Base-by-base conservation (phyloP, 345 rosid genomes). In the Brassica nigra region DNA sequence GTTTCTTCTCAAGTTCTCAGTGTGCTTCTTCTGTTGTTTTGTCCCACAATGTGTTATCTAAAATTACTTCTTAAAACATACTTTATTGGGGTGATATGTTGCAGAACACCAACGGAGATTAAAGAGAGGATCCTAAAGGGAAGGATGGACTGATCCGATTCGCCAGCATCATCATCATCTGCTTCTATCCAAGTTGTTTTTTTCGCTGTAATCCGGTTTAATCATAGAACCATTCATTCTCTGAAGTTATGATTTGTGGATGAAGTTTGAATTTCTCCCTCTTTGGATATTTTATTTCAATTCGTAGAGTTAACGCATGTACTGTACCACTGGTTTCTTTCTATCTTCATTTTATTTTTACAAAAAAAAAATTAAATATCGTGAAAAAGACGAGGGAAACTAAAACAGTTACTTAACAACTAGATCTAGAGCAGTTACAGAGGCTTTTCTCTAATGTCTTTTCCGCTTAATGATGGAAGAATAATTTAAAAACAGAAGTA, bases 121-220 rank as follows among this genome's bases (percentile, higher is more conserved):
- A 90, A 76, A 80, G 97, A 95, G 81, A 83, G 87, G 81, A 91
- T 91, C 83, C 86, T 95, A 78, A 95, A 95, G 86, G 99, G 99
- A 80, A 91, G 99, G 83, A 95, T 93, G 96, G 99, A 95, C 80
- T 93, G 84, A 91, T 62, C 49, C 39, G 2, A 36, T 20, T 18
- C 75, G 11, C 61, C 30, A 42, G 49, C 71, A 33, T 76, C 52
- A 6, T 63, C 4, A 2, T 31, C 54, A 47, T 52, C 59, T 57
- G 36, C 77, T 47, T 64, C 9, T 20, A 70, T 16, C 61, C 30
- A 20, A 62, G 62, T 37, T 80, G 71, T n/a, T 68, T 80, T n/a
- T 63, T 18, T 23, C 76, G 3, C 39, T 76, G 72, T 71, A 66
- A 66, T 76, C 77, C 77, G 74, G 28, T 66, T 76, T 7, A 27